Percentiles rank a stretch among this genome's conserved stretches.
These are phyloP conservation scores for Metschnikowia aberdeeniae DNA, from an alignment of 805 yeast genomes.

Conservation along the genomic window DNA sequence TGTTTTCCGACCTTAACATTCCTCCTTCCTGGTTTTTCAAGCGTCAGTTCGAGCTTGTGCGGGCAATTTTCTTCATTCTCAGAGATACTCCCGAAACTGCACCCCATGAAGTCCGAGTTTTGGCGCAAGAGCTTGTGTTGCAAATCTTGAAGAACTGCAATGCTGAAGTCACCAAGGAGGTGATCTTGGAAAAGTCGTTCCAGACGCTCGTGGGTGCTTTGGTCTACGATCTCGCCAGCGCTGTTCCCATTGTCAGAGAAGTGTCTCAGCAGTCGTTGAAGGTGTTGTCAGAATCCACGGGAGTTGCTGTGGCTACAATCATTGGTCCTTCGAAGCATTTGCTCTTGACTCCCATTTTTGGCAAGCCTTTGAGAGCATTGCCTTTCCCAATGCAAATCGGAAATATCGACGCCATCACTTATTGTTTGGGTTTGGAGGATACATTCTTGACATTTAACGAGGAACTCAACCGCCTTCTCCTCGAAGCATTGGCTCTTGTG, in stretches of 20 bases:
- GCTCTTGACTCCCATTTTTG: constrained; percentile 88
- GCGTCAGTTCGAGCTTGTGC: constrained; percentile 77
- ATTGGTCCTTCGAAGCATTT: constrained; percentile 81
- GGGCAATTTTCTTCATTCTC: constrained; percentile 84
- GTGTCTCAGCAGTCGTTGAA: constrained; percentile 71
- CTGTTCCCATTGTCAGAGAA: constrained; percentile 76
- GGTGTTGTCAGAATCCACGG: constrained; percentile 65
- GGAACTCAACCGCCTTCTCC: constrained; percentile 75
- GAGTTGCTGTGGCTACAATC: constrained; percentile 65
- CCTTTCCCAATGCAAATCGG: constrained; percentile 99
- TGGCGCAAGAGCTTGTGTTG: constrained; percentile 66
- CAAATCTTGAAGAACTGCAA: constrained; percentile 66
- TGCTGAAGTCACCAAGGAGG: constrained; percentile 52
- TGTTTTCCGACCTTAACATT: constrained; percentile 63
- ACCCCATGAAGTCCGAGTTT: constrained; percentile 69
- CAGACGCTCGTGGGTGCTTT: constrained; percentile 82
- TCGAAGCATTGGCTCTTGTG: constrained; percentile 89
- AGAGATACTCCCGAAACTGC: constrained; percentile 88
- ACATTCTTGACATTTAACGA: constrained; percentile 84
- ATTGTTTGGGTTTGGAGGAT: constrained; percentile 75
- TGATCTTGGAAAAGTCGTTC: constrained; percentile 66
- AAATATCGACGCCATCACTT: constrained; percentile 94
- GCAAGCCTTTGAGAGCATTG: constrained; percentile 91
- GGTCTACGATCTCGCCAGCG: constrained; percentile 88
- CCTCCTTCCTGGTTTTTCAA: constrained; percentile 71